phyloP scores from a whole-genome alignment of 345 rosid genomes.

The Citrus maxima region DNA sequence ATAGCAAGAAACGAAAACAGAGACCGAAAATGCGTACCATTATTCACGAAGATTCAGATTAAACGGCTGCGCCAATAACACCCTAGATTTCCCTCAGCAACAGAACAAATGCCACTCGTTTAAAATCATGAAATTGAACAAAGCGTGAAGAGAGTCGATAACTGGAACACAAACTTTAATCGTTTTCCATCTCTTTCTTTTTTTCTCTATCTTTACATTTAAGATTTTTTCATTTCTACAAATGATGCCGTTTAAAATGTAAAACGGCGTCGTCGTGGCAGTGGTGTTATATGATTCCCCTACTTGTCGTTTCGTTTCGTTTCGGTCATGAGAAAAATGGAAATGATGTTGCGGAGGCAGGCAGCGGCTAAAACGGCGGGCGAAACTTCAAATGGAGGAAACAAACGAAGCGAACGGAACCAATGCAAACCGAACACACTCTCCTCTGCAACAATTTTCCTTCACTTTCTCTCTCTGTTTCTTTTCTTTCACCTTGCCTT shows the following conservation, averaged over 20 bases:
- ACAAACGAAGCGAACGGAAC: neutral
- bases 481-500: neutral
- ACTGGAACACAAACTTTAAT: neutral
- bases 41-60: constrained; percentile 25
- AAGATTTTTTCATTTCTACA: too few relatives aligned
- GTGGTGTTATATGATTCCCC: neutral
- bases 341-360: neutral
- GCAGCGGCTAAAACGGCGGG: constrained; percentile 14
- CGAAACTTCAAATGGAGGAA: constrained; percentile 13
- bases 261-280: neutral
- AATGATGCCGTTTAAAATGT: neutral
- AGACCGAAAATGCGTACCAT: constrained; percentile 27
- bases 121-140: constrained; percentile 12
- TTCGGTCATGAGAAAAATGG: too few relatives aligned
- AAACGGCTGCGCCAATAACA: constrained; percentile 21
- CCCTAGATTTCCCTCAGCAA: constrained; percentile 22
- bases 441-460: constrained; percentile 6
- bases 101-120: constrained; percentile 2
- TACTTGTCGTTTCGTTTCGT: neutral
- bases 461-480: constrained; percentile 3
- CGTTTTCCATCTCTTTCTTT: neutral
- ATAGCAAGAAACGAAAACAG: neutral
- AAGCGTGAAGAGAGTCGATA: neutral
- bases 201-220: neutral
- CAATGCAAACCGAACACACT: neutral